Evolutionary conservation across 2,329 filamentous ascomycete species (phyloP).

Genomic region (Ascochyta lentis): DNA sequence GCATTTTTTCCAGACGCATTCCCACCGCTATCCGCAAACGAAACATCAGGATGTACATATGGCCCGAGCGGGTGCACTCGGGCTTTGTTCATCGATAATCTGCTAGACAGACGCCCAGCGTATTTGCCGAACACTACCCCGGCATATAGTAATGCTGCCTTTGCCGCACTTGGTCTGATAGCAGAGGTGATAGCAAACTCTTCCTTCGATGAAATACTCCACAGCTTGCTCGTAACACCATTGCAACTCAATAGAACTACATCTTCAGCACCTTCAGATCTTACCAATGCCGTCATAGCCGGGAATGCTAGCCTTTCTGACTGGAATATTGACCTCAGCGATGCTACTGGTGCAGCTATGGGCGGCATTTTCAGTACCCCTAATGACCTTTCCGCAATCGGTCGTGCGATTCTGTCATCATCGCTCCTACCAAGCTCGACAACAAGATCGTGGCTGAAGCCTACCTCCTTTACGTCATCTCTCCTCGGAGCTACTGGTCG

Average conservation of each 20-base stretch:
- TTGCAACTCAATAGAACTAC: slow-evolving; percentile 54
- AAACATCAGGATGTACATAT: slow-evolving; percentile 11
- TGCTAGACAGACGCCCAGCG: slow-evolving; percentile 39
- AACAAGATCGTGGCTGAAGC: slow-evolving; percentile 53
- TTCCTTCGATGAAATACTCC: slow-evolving; percentile 47
- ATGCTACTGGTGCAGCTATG: slow-evolving; percentile 17
- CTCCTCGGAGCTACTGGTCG: slow-evolving; percentile 44
- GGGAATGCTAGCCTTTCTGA: not conserved
- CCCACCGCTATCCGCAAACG: slow-evolving; percentile 8
- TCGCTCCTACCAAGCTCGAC: slow-evolving; percentile 42
- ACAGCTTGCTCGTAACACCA: slow-evolving; percentile 53
- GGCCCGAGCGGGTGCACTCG: slow-evolving; percentile 6
- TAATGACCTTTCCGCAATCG: slow-evolving; percentile 48
- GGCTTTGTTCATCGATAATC: slow-evolving; percentile 7
- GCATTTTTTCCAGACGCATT: slow-evolving; percentile 10
- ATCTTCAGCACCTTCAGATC: slow-evolving; percentile 30
- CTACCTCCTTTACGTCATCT: slow-evolving; percentile 47
- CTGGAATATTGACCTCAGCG: slow-evolving; percentile 11
- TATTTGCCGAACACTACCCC: slow-evolving; percentile 56
- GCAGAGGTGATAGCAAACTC: slow-evolving; percentile 55
- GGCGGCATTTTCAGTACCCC: slow-evolving; percentile 46
- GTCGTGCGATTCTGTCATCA: slow-evolving; percentile 49
- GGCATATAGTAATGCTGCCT: slow-evolving; percentile 59
- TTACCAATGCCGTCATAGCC: slow-evolving; percentile 13
- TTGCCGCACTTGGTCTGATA: slow-evolving; percentile 54